phyloP scores from a whole-genome alignment of 169 alveolate species.

The Cryptosporidium viatorum region DNA sequence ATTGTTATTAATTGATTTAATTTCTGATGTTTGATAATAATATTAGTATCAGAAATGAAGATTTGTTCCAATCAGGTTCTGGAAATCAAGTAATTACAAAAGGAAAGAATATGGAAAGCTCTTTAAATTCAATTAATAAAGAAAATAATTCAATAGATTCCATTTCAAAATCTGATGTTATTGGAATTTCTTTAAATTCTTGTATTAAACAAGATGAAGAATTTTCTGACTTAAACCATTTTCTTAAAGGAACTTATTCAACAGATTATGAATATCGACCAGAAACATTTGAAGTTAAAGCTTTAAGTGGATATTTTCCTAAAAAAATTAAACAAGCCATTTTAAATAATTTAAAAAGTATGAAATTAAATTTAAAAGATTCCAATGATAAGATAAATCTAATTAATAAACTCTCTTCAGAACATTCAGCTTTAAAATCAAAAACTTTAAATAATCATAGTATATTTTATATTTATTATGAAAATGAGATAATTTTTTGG shows the following conservation, averaged over 20 bases:
- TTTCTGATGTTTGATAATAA: slow-evolving; percentile 5
- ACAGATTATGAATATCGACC: slow-evolving; percentile 66
- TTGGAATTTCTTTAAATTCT: slow-evolving; percentile 56
- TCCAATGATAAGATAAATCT: background rate
- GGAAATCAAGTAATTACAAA: background rate
- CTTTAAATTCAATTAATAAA: background rate
- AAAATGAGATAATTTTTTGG: slow-evolving; percentile 54
- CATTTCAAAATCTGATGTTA: slow-evolving; percentile 11
- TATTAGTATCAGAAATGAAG: background rate
- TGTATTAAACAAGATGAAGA: slow-evolving; percentile 72
- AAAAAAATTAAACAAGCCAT: slow-evolving; percentile 21
- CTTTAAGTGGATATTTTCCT: slow-evolving; percentile 23
- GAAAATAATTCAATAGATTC: slow-evolving; percentile 1
- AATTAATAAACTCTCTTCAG: background rate
- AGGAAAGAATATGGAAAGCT: background rate
- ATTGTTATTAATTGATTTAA: background rate
- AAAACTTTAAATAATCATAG: slow-evolving; percentile 30
- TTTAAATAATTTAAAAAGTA: background rate
- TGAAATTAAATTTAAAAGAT: background rate
- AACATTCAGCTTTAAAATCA: background rate
- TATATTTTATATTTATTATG: slow-evolving; percentile 36
- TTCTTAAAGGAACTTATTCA: slow-evolving; percentile 12
- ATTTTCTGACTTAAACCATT: slow-evolving; percentile 1
- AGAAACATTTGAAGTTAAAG: slow-evolving; percentile 45
- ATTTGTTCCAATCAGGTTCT: background rate